Percentiles rank a stretch among this genome's conserved stretches.
Evolutionary conservation across 345 rosid species (phyloP).

Genomic region (Populus euphratica): DNA sequence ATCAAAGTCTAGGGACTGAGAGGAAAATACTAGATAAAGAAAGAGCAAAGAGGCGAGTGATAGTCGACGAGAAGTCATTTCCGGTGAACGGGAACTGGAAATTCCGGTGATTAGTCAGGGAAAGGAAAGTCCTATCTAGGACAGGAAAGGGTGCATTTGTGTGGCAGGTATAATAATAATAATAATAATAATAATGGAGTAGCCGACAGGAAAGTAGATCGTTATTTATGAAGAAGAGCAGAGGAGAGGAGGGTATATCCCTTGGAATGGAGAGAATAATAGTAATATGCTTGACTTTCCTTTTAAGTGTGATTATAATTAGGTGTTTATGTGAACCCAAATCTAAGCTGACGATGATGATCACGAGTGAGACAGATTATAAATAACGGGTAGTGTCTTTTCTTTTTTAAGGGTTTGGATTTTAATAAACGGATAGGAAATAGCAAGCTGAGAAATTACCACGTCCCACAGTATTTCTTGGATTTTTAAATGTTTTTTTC

Average conservation of each 20-base stretch:
- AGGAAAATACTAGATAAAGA: conserved; percentile 49
- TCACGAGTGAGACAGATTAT: no score
- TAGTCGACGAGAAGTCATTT: conserved; percentile 43
- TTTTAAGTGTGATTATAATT: not conserved
- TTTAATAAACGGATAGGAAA: no score
- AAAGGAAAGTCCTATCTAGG: not conserved
- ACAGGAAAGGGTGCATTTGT: not conserved
- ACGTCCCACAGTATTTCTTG: no score
- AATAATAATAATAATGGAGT: not conserved
- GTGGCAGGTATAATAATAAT: not conserved
- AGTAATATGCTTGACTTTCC: not conserved
- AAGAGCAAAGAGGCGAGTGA: conserved; percentile 29
- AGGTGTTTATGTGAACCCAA: not conserved
- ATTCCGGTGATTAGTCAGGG: not conserved
- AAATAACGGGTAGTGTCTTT: no score
- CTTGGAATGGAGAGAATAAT: not conserved
- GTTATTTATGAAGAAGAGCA: not conserved
- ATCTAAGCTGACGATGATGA: no score
- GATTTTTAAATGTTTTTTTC: no score
- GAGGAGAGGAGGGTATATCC: not conserved
- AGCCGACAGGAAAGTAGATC: not conserved
- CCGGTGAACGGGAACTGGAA: conserved; percentile 14
- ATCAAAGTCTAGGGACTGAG: conserved; percentile 44
- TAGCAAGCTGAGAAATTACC: no score
- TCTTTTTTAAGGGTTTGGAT: no score